A percentile compares a stretch with the other conserved stretches of the same genome.
phyloP scores from a whole-genome alignment of 495 filamentous ascomycete genomes.

The Peziza echinospora region DNA sequence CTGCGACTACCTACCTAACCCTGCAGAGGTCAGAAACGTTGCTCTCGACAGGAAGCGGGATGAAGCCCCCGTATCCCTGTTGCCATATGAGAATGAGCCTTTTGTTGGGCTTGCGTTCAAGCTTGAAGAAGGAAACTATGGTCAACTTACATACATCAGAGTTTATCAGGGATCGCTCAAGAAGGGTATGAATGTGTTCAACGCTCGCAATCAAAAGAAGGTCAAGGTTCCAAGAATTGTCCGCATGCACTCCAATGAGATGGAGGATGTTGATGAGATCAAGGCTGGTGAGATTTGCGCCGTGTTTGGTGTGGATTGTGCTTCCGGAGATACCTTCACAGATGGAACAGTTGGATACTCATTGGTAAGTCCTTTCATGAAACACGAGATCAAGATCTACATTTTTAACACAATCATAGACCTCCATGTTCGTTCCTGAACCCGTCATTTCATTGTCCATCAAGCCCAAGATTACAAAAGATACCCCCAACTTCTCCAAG shows the following conservation, averaged over 20 bases:
- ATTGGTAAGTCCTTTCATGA: too few species aligned
- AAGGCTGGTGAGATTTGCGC: slow-evolving; percentile 95
- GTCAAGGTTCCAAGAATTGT: slow-evolving; percentile 94
- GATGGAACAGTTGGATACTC: slow-evolving; percentile 82
- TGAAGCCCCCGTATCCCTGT: slow-evolving; percentile 62
- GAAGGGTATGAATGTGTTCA: slow-evolving; percentile 80
- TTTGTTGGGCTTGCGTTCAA: slow-evolving; percentile 97
- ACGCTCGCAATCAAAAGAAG: slow-evolving; percentile 84
- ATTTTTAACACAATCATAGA: too few species aligned
- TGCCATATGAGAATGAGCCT: slow-evolving; percentile 78
- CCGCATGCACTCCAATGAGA: slow-evolving; percentile 98
- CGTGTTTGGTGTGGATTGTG: slow-evolving; percentile 95
- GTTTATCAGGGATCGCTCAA: slow-evolving; percentile 87
- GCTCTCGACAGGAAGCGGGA: slow-evolving; percentile 63
- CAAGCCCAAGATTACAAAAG: slow-evolving; percentile 85
- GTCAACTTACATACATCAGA: slow-evolving; percentile 93
- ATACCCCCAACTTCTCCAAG: slow-evolving; percentile 87
- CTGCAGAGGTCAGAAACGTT: slow-evolving; percentile 68
- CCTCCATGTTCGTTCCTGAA: slow-evolving; percentile 97
- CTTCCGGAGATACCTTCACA: slow-evolving; percentile 95
- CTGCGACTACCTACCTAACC: slow-evolving; percentile 90
- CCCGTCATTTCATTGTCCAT: slow-evolving; percentile 95
- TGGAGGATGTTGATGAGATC: slow-evolving; percentile 88
- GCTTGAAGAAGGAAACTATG: slow-evolving; percentile 96
- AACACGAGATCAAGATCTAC: too few species aligned